These are phyloP conservation scores for Acacia crassicarpa DNA, from an alignment of 306 rosid genomes.

Conservation along the genomic window DNA sequence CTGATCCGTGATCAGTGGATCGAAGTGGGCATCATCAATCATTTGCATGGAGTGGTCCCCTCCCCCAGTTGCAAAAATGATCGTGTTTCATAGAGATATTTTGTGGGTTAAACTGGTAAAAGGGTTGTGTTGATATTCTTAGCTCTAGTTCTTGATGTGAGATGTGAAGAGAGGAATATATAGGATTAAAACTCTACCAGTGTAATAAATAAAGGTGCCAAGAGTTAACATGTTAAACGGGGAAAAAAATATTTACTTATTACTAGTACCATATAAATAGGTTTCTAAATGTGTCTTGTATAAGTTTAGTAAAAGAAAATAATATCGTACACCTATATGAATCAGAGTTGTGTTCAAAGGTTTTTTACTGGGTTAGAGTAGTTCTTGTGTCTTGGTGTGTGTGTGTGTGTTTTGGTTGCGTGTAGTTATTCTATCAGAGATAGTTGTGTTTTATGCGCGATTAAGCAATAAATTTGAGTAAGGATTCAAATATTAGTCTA, in stretches of 20 bases:
- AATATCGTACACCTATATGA: neutral
- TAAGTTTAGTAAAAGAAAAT: neutral
- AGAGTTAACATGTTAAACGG: neutral
- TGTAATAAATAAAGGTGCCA: neutral
- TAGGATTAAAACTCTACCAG: neutral
- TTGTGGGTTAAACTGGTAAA: neutral
- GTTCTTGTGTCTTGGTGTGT: no score
- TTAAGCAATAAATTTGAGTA: no score
- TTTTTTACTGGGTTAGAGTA: no score
- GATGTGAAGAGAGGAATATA: neutral
- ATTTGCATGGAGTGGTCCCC: neutral
- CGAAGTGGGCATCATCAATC: neutral
- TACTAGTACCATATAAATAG: no score
- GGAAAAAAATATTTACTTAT: no score
- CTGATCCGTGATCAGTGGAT: neutral
- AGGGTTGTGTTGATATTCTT: no score
- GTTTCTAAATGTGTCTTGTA: no score
- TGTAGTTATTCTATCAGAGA: no score
- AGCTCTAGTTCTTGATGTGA: neutral
- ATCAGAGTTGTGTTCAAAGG: neutral
- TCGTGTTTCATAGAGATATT: neutral
- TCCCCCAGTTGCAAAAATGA: neutral
- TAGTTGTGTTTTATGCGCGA: no score
- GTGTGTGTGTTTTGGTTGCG: no score
- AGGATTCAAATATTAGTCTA: no score